Conservation (phyloP, 1,284 basidiomycete species). For the Vanrija humicola region DNA sequence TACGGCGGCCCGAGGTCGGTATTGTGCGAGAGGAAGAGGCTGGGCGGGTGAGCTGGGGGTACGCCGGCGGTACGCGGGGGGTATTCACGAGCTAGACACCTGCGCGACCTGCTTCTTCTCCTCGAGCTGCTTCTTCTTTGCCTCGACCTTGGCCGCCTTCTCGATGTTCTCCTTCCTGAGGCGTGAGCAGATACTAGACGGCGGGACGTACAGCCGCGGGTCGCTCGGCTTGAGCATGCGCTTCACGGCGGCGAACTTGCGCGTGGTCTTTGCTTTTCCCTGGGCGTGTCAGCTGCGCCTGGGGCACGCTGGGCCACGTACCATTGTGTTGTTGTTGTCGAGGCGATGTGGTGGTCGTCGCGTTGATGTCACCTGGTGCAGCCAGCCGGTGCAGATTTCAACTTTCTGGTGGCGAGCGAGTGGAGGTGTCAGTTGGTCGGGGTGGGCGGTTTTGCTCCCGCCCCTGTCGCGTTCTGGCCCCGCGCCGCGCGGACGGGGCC, state of each 20-base stretch:
- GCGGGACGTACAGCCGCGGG: conserved; percentile 70
- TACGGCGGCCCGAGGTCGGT: conserved; percentile 94
- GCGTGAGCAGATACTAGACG: conserved; percentile 6
- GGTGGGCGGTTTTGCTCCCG: background rate
- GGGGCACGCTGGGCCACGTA: no score
- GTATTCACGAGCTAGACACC: conserved; percentile 25
- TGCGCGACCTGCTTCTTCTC: conserved; percentile 48
- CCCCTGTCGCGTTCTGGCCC: background rate
- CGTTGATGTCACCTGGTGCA: background rate
- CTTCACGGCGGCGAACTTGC: conserved; percentile 94
- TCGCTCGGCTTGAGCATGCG: conserved; percentile 93
- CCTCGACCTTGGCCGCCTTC: conserved; percentile 51
- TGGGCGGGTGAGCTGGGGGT: conserved; percentile 46
- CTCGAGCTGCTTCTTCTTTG: conserved; percentile 50
- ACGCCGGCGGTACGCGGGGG: no score
- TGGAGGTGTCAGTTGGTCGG: no score
- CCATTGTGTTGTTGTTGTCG: background rate
- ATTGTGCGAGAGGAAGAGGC: conserved; percentile 94
- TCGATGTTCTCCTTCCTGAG: conserved; percentile 53
- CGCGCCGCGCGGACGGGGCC: background rate
- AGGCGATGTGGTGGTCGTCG: background rate
- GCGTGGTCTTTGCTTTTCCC: conserved; percentile 91
- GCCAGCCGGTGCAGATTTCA: background rate
- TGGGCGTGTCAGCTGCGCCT: conserved; percentile 37
- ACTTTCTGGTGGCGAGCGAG: conserved; percentile 4